These are phyloP conservation scores for Alliaria petiolata DNA, from an alignment of 345 rosid genomes.

Conservation along the genomic window DNA sequence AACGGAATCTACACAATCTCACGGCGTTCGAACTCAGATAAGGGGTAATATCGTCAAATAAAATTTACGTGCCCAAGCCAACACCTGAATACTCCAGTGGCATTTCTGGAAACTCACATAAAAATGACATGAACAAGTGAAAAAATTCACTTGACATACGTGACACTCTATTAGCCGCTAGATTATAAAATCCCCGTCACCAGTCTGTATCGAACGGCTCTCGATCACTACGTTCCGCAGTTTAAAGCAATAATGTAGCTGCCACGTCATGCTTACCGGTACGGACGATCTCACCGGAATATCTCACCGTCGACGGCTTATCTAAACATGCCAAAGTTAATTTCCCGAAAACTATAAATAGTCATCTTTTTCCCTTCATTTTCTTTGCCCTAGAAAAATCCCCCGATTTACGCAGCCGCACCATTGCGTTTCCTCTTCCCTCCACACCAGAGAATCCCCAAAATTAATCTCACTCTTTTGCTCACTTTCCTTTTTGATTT, in stretches of 20 bases:
- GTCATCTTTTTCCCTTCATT: conserved; percentile 34
- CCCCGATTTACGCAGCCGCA: conserved; percentile 41
- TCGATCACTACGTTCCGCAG: background rate
- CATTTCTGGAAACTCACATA: conserved; percentile 16
- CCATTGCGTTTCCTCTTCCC: conserved; percentile 20
- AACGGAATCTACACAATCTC: conserved; percentile 7
- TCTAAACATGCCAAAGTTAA: conserved; percentile 23
- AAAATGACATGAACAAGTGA: background rate
- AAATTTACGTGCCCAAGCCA: background rate
- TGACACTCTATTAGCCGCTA: background rate
- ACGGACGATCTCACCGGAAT: conserved; percentile 40
- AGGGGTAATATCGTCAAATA: conserved; percentile 14
- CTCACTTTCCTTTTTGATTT: background rate
- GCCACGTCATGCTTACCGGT: conserved; percentile 31
- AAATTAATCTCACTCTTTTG: conserved; percentile 7
- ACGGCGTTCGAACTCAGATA: conserved; percentile 5
- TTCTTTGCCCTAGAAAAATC: conserved; percentile 47
- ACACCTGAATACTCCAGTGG: conserved; percentile 28
- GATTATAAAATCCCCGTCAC: conserved; percentile 14
- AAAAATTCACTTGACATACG: background rate
- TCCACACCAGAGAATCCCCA: conserved; percentile 3
- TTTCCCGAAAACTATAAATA: conserved; percentile 92
- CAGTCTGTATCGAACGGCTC: conserved; percentile 11
- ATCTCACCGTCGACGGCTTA: conserved; percentile 40
- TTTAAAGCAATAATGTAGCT: conserved; percentile 7